Percentiles rank a stretch among this genome's conserved stretches.
Evolutionary conservation across 108 stramenopile species (phyloP).

Genomic region (Mediolabrus comicus): DNA sequence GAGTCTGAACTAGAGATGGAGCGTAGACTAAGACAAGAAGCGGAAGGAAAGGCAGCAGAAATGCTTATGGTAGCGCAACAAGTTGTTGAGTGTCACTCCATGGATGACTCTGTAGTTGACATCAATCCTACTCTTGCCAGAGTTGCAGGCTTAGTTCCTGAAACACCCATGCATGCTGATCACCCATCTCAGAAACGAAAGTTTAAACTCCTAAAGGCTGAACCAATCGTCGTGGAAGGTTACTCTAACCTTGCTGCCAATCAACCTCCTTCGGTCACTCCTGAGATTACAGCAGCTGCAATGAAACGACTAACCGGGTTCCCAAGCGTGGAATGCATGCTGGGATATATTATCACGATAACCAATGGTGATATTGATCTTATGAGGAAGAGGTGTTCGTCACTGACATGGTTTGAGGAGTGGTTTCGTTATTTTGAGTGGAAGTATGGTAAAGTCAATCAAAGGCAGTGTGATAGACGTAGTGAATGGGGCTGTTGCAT

Average conservation of each 20-base stretch:
- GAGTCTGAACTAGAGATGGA: neutral
- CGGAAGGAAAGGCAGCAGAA: neutral
- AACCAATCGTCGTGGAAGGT: too few relatives aligned
- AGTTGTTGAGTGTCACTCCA: constrained; percentile 11
- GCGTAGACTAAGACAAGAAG: neutral
- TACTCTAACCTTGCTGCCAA: neutral
- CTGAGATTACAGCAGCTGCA: neutral
- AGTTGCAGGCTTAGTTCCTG: neutral
- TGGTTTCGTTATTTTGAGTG: constrained; percentile 34
- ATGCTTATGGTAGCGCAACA: neutral
- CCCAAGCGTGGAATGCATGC: neutral
- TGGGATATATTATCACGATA: constrained; percentile 9
- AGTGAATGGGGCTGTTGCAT: constrained; percentile 2
- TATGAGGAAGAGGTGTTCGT: constrained; percentile 2
- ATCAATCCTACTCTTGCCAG: neutral
- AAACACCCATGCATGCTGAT: neutral
- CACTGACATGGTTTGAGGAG: constrained; percentile 35
- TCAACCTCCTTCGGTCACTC: neutral
- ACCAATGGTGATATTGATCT: constrained; percentile 19
- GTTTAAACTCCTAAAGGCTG: too few relatives aligned
- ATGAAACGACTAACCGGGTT: constrained; percentile 12
- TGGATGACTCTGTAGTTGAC: neutral
- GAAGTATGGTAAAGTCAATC: too few relatives aligned
- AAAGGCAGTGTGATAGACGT: too few relatives aligned
- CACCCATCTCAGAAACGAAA: too few relatives aligned